phyloP scores from a whole-genome alignment of 23 red algal genomes.

The Gracilariopsis chorda region DNA sequence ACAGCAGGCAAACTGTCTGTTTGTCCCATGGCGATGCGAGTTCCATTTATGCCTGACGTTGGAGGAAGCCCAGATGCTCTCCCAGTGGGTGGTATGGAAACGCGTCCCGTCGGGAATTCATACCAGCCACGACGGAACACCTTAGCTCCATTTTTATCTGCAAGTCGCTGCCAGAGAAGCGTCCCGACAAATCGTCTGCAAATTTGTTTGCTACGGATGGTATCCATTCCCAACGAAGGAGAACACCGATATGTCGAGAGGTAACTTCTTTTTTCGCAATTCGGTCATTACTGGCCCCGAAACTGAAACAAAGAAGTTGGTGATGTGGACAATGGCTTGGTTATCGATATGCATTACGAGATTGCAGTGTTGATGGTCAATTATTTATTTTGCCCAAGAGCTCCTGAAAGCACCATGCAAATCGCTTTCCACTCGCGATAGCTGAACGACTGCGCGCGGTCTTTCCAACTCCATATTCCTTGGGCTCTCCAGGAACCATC shows the following conservation, averaged over 20 bases:
- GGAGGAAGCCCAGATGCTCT: too few species aligned
- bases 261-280: background rate
- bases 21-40: too few species aligned
- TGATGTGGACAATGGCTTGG: background rate
- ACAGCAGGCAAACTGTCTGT: too few species aligned
- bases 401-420: background rate
- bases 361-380: too few species aligned
- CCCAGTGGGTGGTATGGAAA: too few species aligned
- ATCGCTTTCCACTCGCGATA: background rate
- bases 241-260: background rate
- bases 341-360: background rate
- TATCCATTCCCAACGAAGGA: background rate
- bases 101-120: too few species aligned
- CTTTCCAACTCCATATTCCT: background rate
- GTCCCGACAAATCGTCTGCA: background rate
- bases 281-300: background rate
- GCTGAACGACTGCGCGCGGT: background rate
- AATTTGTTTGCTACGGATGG: background rate
- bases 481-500: background rate
- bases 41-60: too few species aligned
- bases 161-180: background rate
- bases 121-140: too few species aligned
- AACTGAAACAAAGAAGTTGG: background rate
- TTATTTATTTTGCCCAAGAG: background rate
- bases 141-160: background rate